Percentiles rank a stretch among this genome's conserved stretches.
phyloP scores from a whole-genome alignment of 306 rosid genomes.

The Spatholobus suberectus region DNA sequence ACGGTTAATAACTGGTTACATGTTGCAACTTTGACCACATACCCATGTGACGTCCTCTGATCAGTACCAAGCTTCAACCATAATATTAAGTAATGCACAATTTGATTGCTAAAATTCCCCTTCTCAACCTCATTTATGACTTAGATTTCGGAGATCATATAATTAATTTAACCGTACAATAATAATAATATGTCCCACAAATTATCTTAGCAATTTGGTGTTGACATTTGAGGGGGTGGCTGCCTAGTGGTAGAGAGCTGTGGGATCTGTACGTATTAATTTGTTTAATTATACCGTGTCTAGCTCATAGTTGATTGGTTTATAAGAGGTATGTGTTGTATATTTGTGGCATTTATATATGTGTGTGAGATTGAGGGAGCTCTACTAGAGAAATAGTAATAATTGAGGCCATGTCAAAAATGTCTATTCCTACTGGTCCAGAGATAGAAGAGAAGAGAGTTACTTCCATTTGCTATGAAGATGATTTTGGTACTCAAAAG shows the following conservation, averaged over 20 bases:
- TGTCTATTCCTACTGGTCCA: constrained; percentile 36
- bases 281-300: constrained; percentile 18
- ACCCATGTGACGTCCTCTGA: constrained; percentile 49
- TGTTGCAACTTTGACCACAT: constrained; percentile 43
- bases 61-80: constrained; percentile 52
- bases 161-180: constrained; percentile 18
- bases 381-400: constrained; percentile 18
- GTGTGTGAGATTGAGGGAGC: constrained; percentile 17
- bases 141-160: constrained; percentile 37
- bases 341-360: neutral
- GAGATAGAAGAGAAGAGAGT: constrained; percentile 46
- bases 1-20: neutral
- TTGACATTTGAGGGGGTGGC: constrained; percentile 62
- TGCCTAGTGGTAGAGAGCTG: constrained; percentile 47
- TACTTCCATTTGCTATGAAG: too few species aligned
- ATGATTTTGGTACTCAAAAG: too few species aligned
- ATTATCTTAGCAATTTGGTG: constrained; percentile 50
- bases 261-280: constrained; percentile 40
- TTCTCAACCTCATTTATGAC: constrained; percentile 39
- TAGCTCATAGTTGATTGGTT: constrained; percentile 40
- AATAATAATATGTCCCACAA: neutral
- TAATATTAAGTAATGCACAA: constrained; percentile 11
- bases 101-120: constrained; percentile 31
- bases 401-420: constrained; percentile 36
- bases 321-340: constrained; percentile 13